Conservation (phyloP, 208 protist species). For the Trypanosoma avium region DNA sequence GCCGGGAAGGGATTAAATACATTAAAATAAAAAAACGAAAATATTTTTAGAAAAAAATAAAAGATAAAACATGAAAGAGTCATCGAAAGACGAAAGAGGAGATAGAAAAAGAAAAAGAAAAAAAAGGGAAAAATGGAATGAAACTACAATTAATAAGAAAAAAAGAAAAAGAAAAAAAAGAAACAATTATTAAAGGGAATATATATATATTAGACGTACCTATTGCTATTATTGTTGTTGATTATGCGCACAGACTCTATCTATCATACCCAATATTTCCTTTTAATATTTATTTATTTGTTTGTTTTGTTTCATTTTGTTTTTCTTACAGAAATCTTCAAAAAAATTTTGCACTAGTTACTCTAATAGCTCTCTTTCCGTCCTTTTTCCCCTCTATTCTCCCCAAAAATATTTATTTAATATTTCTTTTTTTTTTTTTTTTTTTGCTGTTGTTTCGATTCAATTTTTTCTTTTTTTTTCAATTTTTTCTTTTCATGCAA, state of each 20-base stretch:
- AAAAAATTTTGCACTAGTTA: no score
- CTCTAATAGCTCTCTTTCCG: neutral
- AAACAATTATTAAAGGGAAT: neutral
- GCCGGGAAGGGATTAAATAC: neutral
- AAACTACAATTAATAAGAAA: neutral
- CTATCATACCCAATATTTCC: no score
- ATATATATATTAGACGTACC: no score
- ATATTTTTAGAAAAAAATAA: neutral
- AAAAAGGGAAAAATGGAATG: conserved; percentile 3
- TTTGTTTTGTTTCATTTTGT: no score
- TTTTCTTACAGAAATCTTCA: no score
- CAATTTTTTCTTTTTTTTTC: neutral
- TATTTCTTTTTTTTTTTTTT: neutral
- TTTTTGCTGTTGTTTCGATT: neutral
- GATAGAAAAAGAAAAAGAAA: conserved; percentile 15
- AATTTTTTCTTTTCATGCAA: neutral
- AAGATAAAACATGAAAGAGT: conserved; percentile 8
- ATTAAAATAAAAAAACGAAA: conserved; percentile 6
- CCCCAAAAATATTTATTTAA: neutral
- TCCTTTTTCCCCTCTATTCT: neutral
- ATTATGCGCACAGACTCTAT: no score
- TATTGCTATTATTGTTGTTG: no score
- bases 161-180: neutral
- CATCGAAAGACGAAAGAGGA: neutral
- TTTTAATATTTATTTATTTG: no score